These are phyloP conservation scores for Neonectria magnoliae DNA, from an alignment of 2,329 filamentous ascomycete genomes.

Conservation along the genomic window DNA sequence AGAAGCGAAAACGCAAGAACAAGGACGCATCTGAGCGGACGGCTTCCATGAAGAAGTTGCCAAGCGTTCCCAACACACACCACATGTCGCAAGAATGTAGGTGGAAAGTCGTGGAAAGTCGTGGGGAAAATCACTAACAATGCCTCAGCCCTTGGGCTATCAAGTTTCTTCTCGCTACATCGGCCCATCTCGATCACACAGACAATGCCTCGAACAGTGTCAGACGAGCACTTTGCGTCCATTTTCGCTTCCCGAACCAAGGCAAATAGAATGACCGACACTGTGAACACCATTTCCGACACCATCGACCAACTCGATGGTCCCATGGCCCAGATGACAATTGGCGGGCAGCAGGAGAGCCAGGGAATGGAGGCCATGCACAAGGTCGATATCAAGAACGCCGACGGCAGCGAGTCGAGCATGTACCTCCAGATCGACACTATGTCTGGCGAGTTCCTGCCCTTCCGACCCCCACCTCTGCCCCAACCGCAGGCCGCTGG, in stretches of 20 bases:
- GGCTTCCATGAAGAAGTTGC: constrained; percentile 66
- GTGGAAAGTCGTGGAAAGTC: constrained; percentile 34
- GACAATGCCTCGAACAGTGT: constrained; percentile 78
- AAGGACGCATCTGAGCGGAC: constrained; percentile 60
- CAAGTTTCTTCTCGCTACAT: constrained; percentile 95
- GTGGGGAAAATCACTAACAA: constrained; percentile 27
- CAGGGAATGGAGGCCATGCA: constrained; percentile 58
- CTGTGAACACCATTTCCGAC: constrained; percentile 73
- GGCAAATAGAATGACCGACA: constrained; percentile 64
- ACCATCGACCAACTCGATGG: constrained; percentile 69
- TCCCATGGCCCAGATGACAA: constrained; percentile 64
- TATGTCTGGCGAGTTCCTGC: constrained; percentile 76
- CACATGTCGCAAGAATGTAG: constrained; percentile 75
- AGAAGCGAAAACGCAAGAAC: constrained; percentile 68
- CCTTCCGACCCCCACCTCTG: constrained; percentile 86
- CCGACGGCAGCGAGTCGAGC: constrained; percentile 66
- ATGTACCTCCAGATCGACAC: constrained; percentile 74
- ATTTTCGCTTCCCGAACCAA: constrained; percentile 76
- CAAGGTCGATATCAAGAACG: constrained; percentile 63
- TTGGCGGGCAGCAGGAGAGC: constrained; percentile 53
- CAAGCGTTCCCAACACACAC: constrained; percentile 79
- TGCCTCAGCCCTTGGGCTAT: constrained; percentile 80
- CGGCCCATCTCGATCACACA: constrained; percentile 90
- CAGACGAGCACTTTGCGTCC: constrained; percentile 79
- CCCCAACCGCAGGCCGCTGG: constrained; percentile 68